Evolutionary conservation across 345 rosid genomes (phyloP).

Genomic region (Lenwebbia sp.): DNA sequence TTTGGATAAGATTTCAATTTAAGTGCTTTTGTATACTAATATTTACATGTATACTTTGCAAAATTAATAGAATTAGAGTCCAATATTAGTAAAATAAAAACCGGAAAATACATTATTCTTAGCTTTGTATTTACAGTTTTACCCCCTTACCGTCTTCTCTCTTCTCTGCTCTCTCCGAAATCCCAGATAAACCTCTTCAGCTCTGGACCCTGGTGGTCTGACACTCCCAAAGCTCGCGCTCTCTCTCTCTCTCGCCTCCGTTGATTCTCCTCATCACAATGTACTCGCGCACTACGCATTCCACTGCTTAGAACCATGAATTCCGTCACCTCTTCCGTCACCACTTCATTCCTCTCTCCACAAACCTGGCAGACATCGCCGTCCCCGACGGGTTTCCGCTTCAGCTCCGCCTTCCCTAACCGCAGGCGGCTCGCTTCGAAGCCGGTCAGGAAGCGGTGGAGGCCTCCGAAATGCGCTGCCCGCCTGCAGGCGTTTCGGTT

Average conservation of each 20-base stretch:
- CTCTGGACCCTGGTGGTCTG: background rate
- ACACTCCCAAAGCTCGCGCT: background rate
- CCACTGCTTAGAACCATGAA: background rate
- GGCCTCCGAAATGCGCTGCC: background rate
- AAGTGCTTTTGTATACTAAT: background rate
- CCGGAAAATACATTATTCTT: background rate
- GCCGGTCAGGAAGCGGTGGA: background rate
- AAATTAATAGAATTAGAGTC: background rate
- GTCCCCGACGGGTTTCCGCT: slow-evolving; percentile 17
- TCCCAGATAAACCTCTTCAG: slow-evolving; percentile 8
- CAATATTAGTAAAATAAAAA: background rate
- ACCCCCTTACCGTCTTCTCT: background rate
- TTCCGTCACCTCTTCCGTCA: background rate
- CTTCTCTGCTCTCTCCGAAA: background rate
- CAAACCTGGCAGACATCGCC: slow-evolving; percentile 6
- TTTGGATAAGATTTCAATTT: background rate
- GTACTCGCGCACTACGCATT: background rate
- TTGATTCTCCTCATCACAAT: background rate
- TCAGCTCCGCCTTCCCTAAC: background rate
- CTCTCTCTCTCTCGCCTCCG: background rate
- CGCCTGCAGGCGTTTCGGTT: background rate
- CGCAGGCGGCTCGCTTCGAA: background rate
- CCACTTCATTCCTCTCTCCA: background rate
- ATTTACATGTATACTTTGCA: background rate
- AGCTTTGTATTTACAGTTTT: background rate